Percentiles rank a stretch among this genome's conserved stretches.
Conservation (phyloP, 1,139 yeast genomes). For the Groenewaldozyma auringiensis region DNA sequence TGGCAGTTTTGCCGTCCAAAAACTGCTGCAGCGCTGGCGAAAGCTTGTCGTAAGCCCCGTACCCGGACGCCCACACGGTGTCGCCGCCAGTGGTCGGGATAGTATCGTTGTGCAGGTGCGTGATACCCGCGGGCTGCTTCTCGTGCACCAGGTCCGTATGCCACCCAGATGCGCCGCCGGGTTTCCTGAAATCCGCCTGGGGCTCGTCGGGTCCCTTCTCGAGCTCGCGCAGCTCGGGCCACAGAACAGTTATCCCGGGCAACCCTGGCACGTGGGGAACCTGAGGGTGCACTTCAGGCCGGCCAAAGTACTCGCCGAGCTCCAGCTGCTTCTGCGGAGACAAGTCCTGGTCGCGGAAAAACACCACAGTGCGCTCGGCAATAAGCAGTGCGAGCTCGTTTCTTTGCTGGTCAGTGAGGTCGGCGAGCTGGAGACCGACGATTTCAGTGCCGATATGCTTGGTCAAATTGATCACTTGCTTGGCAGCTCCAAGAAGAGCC, state of each 20-base stretch:
- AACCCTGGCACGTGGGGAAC: conserved; percentile 37
- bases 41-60: conserved; percentile 45
- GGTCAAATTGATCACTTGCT: conserved; percentile 41
- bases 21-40: conserved; percentile 43
- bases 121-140: conserved; percentile 42
- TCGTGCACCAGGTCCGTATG: conserved; percentile 45
- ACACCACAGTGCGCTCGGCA: conserved; percentile 60
- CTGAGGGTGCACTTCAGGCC: conserved; percentile 44
- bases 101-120: conserved; percentile 42
- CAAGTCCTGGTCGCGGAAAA: conserved; percentile 35
- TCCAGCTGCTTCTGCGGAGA: conserved; percentile 41
- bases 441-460: conserved; percentile 50
- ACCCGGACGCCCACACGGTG: conserved; percentile 45
- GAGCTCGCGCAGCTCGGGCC: conserved; percentile 39
- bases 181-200: conserved; percentile 19
- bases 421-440: conserved; percentile 52
- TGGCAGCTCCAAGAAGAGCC: conserved; percentile 45
- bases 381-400: conserved; percentile 53
- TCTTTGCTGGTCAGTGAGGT: conserved; percentile 40
- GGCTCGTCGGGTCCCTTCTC: conserved; percentile 11
- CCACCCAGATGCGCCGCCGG: conserved; percentile 32
- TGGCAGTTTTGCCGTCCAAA: conserved; percentile 44
- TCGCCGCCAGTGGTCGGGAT: conserved; percentile 45
- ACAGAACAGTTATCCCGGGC: conserved; percentile 45
- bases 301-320: conserved; percentile 41